Percentiles rank a stretch among this genome's conserved stretches.
phyloP scores from a whole-genome alignment of 2,329 filamentous ascomycete genomes.

The Monosporascus sp. region DNA sequence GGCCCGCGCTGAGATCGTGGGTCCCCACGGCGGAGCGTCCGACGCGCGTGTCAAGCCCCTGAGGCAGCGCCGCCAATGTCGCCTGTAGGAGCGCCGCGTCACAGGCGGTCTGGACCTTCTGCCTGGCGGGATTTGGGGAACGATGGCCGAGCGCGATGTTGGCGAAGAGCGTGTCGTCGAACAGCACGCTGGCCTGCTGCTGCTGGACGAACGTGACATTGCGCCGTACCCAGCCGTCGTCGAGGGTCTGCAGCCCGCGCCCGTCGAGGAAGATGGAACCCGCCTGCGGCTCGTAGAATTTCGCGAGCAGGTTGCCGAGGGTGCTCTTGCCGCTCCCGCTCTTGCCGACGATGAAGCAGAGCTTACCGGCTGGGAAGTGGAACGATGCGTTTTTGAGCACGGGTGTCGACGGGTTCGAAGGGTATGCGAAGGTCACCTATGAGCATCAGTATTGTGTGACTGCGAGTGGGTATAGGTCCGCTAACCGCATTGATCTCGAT shows the following conservation, averaged over 20 bases:
- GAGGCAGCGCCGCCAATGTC: constrained; percentile 60
- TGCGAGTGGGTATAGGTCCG: constrained; percentile 1
- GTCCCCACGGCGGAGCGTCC: constrained; percentile 51
- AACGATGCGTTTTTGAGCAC: constrained; percentile 61
- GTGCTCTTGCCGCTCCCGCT: constrained; percentile 95
- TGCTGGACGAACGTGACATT: constrained; percentile 83
- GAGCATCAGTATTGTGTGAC: constrained; percentile 11
- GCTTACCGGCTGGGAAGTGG: constrained; percentile 64
- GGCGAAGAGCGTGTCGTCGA: constrained; percentile 70
- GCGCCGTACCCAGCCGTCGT: constrained; percentile 66
- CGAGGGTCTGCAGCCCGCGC: constrained; percentile 52
- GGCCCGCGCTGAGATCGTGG: constrained; percentile 72
- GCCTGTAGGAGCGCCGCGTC: constrained; percentile 63
- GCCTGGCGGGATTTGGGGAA: constrained; percentile 37
- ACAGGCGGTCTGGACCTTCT: constrained; percentile 57
- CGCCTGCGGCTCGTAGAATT: constrained; percentile 63
- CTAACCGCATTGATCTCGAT: constrained; percentile 65
- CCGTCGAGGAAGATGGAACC: constrained; percentile 69
- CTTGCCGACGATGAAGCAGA: constrained; percentile 75
- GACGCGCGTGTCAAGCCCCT: constrained; percentile 66
- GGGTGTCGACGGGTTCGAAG: constrained; percentile 55
- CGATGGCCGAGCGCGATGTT: constrained; percentile 72
- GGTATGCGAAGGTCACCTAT: constrained; percentile 78
- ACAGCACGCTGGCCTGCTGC: constrained; percentile 76
- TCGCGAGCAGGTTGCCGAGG: constrained; percentile 69